These are phyloP conservation scores for Phytopythium boreale DNA, from an alignment of 352 stramenopile genomes.

Conservation along the genomic window DNA sequence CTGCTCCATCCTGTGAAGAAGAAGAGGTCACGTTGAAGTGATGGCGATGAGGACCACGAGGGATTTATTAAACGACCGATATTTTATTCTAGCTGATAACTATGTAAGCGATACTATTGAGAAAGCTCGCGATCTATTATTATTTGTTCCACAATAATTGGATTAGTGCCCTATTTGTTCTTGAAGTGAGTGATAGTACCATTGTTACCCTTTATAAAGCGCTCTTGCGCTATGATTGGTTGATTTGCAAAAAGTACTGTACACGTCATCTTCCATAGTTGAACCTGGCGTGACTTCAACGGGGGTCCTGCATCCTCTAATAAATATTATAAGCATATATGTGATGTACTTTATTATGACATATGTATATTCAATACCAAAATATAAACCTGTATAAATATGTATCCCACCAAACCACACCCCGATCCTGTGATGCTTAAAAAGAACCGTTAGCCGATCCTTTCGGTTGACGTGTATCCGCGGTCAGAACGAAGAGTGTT, in stretches of 20 bases:
- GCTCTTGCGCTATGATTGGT: background rate
- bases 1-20: conserved; percentile 47
- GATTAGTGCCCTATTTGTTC: background rate
- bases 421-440: too few relatives aligned
- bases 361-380: background rate
- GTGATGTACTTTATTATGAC: background rate
- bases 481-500: background rate
- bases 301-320: background rate
- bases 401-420: background rate
- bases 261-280: conserved; percentile 4
- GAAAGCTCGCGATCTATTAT: background rate
- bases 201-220: background rate
- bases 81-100: background rate
- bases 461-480: too few relatives aligned
- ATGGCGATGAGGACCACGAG: background rate
- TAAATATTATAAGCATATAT: background rate
- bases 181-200: background rate
- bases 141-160: background rate
- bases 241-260: background rate
- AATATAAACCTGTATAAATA: background rate
- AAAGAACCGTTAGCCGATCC: too few relatives aligned
- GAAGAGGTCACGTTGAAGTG: conserved; percentile 12
- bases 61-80: background rate
- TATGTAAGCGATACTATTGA: too few relatives aligned
- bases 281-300: background rate